Evolutionary conservation across 2,329 filamentous ascomycete genomes (phyloP).

Genomic region (Cladosporium sphaerospermum): DNA sequence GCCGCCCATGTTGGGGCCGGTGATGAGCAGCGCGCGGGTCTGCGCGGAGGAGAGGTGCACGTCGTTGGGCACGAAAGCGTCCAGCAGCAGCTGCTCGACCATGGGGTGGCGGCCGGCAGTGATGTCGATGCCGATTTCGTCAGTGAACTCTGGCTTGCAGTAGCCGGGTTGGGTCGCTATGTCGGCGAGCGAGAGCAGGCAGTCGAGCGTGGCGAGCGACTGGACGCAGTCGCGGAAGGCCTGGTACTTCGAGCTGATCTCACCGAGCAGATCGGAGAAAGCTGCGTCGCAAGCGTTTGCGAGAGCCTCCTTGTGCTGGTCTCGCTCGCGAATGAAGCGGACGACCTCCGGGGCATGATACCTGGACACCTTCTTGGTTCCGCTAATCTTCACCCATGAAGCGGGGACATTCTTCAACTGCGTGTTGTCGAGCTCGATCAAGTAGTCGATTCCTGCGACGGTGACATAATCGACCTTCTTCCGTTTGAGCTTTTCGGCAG

Average conservation of each 20-base stretch:
- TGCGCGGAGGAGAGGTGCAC: constrained; percentile 62
- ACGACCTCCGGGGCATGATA: constrained; percentile 94
- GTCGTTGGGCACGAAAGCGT: constrained; percentile 86
- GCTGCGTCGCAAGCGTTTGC: constrained; percentile 85
- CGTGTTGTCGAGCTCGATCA: constrained; percentile 83
- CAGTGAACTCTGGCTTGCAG: constrained; percentile 64
- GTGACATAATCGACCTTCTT: constrained; percentile 71
- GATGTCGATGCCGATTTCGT: constrained; percentile 63
- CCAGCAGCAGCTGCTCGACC: constrained; percentile 82
- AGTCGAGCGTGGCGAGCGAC: constrained; percentile 80
- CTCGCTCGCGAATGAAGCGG: constrained; percentile 73
- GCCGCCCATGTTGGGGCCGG: constrained; percentile 97
- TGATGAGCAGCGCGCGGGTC: constrained; percentile 76
- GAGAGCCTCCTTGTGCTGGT: constrained; percentile 90
- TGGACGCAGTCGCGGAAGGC: constrained; percentile 82
- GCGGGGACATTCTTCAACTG: constrained; percentile 83
- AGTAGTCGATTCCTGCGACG: constrained; percentile 84
- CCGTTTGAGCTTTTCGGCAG: constrained; percentile 65
- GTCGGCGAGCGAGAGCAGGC: constrained; percentile 76
- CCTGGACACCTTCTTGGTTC: constrained; percentile 84
- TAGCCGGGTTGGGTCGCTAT: constrained; percentile 86
- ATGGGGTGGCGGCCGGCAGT: constrained; percentile 81
- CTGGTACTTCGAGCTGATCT: constrained; percentile 80
- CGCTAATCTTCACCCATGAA: constrained; percentile 90
- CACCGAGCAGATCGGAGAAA: constrained; percentile 63